Evolutionary conservation across 371 early-diverging fungal species (phyloP).

Genomic region (Mortierella sp.): DNA sequence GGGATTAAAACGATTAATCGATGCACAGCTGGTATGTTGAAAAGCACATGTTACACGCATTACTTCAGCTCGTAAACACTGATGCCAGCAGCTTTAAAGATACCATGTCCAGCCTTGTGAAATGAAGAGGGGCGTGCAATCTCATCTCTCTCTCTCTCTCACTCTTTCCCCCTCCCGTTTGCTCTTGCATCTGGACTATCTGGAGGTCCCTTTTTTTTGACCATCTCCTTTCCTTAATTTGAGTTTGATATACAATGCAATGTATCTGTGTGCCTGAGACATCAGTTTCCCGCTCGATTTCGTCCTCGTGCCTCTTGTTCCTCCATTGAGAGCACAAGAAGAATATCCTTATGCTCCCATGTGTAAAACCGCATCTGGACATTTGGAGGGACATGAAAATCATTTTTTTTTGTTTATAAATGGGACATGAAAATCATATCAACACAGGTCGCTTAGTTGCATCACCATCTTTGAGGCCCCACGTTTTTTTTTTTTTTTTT

Average conservation of each 20-base stretch:
- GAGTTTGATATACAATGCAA: not conserved
- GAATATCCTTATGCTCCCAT: not conserved
- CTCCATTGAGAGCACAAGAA: not conserved
- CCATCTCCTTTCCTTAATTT: not conserved
- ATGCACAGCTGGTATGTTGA: conserved; percentile 51
- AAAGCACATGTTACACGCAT: not conserved
- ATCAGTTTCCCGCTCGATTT: conserved; percentile 9
- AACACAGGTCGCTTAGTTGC: not conserved
- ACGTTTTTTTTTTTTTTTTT: conserved; percentile 8
- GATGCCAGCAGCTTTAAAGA: not conserved
- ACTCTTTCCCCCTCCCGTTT: not conserved
- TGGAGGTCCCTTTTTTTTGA: too few relatives aligned
- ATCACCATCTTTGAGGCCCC: not conserved
- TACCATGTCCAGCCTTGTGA: not conserved
- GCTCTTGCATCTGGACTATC: not conserved
- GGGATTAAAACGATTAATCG: conserved; percentile 44
- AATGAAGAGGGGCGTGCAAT: not conserved
- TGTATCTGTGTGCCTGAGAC: not conserved
- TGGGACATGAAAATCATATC: not conserved
- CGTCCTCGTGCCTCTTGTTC: not conserved
- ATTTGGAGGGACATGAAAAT: not conserved
- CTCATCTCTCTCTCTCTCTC: conserved; percentile 3
- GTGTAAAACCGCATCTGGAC: not conserved
- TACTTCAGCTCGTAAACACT: not conserved
- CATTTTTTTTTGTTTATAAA: too few relatives aligned